Evolutionary conservation across 805 yeast genomes (phyloP).

Genomic region (Debaryomyces prosopidis): DNA sequence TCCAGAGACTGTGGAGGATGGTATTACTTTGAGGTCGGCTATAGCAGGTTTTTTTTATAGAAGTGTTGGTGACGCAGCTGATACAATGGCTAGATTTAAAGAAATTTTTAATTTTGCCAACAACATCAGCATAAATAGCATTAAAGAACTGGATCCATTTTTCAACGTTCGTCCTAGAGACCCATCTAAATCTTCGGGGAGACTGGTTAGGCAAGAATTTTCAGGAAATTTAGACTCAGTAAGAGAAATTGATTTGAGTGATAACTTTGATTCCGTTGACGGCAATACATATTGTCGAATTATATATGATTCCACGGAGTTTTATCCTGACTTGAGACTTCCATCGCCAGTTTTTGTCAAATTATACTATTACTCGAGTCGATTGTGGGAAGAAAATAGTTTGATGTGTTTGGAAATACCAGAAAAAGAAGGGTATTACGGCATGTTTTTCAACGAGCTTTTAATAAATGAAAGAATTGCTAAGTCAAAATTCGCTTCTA

Average conservation of each 20-base stretch:
- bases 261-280: background rate
- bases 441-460: slow-evolving; percentile 3
- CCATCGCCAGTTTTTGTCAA: slow-evolving; percentile 1
- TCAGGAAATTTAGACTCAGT: background rate
- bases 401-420: background rate
- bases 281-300: slow-evolving; percentile 3
- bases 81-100: background rate
- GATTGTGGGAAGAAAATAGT: background rate
- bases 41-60: slow-evolving; percentile 6
- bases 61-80: slow-evolving; percentile 1
- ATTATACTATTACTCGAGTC: background rate
- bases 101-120: background rate
- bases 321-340: slow-evolving; percentile 1
- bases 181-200: background rate
- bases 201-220: background rate
- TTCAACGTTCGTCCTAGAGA: background rate
- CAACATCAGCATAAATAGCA: background rate
- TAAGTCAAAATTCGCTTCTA: slow-evolving; percentile 1
- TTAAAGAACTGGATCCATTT: slow-evolving; percentile 1
- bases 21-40: slow-evolving; percentile 6
- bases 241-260: background rate
- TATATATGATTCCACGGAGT: slow-evolving; percentile 1
- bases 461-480: slow-evolving; percentile 1
- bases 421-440: background rate
- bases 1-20: slow-evolving; percentile 7